Base-by-base conservation (phyloP, 208 protist genomes). In the Trypanosoma rangeli region DNA sequence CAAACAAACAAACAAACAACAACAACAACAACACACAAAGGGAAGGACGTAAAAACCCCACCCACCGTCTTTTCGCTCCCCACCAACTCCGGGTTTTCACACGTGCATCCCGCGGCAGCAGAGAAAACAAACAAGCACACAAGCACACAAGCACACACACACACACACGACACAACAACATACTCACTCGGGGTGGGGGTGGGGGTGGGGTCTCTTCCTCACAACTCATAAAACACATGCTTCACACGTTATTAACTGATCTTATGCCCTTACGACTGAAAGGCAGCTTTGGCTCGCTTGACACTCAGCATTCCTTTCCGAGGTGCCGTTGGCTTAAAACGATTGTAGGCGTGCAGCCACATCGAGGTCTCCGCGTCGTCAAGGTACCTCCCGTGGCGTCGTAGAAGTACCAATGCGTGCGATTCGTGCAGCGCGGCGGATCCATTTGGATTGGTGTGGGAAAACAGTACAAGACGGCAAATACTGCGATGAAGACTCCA, bases 401-500 rank as follows among this genome's bases (percentile, higher is more conserved):
- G 70, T 9, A 94, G 77, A 20, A 94, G 79, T 28, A 35, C 33
- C 49, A 91, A 42, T 20, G 83, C 81, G 15, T 84, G 48, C 20
- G 74, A 56, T 8, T 57, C 59, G 3, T 63, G 65, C 1, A 92
- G 69, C 28, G 60, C 65, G n/a, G 44, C 29, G 5, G 28, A 28
- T 44, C 68, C 73, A 62, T 69, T 62, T 9, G 63, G 63, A 39
- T 70, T 50, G 22, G 59, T 68, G 56, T 63, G 58, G 20, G 64
- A 54, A 72, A 78, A 71, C 10, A 92, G 60, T 18, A 89, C 84
- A 48, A 85, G 39, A 60, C 89, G 76, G 58, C 83, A 92, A 50
- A 92, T 86, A 15, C 81, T 79, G 22, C 78, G 67, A 62, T 95
- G 86, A 39, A 95, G 66, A 0, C 87, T 80, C 90, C 90, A 95